These are phyloP conservation scores for Exophiala viscosa DNA, from an alignment of 2,329 filamentous ascomycete species.

Conservation along the genomic window DNA sequence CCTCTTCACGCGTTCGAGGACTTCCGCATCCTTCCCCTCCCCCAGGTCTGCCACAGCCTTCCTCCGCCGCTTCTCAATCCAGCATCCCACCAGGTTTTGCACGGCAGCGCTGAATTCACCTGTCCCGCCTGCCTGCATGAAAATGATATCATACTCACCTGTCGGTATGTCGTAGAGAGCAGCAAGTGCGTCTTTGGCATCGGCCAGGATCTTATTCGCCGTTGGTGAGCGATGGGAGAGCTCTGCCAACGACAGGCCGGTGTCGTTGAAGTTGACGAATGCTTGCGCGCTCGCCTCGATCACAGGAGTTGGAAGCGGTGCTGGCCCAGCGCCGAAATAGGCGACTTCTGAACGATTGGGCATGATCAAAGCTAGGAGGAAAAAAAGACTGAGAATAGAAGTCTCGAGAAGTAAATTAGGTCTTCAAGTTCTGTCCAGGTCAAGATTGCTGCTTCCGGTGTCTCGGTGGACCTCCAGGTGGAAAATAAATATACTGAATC, in stretches of 20 bases:
- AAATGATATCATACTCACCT: slow-evolving; percentile 79
- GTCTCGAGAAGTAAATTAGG: not conserved
- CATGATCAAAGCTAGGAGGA: slow-evolving; percentile 47
- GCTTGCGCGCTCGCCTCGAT: slow-evolving; percentile 72
- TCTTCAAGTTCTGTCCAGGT: not conserved
- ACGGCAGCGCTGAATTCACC: slow-evolving; percentile 80
- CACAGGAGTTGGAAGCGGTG: slow-evolving; percentile 76
- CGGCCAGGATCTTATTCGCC: slow-evolving; percentile 73
- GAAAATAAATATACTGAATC: not conserved
- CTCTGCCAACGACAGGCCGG: slow-evolving; percentile 81
- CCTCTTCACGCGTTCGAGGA: slow-evolving; percentile 59
- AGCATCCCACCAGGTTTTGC: slow-evolving; percentile 79
- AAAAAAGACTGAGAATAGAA: not conserved
- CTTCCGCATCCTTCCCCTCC: slow-evolving; percentile 45
- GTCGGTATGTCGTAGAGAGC: slow-evolving; percentile 71
- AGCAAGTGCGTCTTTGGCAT: slow-evolving; percentile 70
- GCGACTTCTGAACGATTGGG: slow-evolving; percentile 69
- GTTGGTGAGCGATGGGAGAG: slow-evolving; percentile 82
- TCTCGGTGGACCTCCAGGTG: too few species aligned
- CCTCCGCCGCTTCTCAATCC: slow-evolving; percentile 68
- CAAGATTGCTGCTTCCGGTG: not conserved
- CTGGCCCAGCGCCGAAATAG: slow-evolving; percentile 89
- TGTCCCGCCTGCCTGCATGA: slow-evolving; percentile 81
- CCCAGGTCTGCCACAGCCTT: slow-evolving; percentile 55
- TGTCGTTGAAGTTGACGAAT: slow-evolving; percentile 75